Evolutionary conservation across 495 filamentous ascomycete genomes (phyloP).

Genomic region (Hyaloscypha finlandica): DNA sequence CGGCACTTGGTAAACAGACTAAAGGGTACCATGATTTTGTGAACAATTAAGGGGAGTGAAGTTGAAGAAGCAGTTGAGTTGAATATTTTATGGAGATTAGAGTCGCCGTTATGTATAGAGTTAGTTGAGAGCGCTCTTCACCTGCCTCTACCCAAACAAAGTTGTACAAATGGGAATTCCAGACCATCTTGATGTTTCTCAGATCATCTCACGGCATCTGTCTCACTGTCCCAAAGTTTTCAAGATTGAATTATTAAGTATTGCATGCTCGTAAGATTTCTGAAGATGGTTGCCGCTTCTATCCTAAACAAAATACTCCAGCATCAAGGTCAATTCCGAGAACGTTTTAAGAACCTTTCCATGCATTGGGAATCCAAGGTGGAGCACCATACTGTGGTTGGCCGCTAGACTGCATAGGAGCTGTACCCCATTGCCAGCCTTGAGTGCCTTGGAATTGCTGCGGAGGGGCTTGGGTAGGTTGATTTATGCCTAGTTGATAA

Average conservation of each 20-base stretch:
- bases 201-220: too few species aligned
- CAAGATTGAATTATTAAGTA: too few species aligned
- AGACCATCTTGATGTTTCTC: too few species aligned
- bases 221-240: too few species aligned
- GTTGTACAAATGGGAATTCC: too few species aligned
- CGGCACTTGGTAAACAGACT: not conserved
- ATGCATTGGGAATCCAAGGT: conserved; percentile 7
- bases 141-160: too few species aligned
- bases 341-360: conserved; percentile 1
- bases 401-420: not conserved
- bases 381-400: conserved; percentile 14
- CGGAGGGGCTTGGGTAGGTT: not conserved
- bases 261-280: too few species aligned
- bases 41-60: not conserved
- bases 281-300: not conserved
- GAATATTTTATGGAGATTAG: too few species aligned
- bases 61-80: too few species aligned
- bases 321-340: not conserved
- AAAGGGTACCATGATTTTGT: not conserved
- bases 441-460: conserved; percentile 7
- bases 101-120: too few species aligned
- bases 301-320: not conserved
- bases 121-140: too few species aligned
- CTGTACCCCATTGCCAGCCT: conserved; percentile 21
- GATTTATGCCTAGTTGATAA: not conserved